Base-by-base conservation (phyloP, 2,329 filamentous ascomycete genomes). In the Exutisphaerella laricina region DNA sequence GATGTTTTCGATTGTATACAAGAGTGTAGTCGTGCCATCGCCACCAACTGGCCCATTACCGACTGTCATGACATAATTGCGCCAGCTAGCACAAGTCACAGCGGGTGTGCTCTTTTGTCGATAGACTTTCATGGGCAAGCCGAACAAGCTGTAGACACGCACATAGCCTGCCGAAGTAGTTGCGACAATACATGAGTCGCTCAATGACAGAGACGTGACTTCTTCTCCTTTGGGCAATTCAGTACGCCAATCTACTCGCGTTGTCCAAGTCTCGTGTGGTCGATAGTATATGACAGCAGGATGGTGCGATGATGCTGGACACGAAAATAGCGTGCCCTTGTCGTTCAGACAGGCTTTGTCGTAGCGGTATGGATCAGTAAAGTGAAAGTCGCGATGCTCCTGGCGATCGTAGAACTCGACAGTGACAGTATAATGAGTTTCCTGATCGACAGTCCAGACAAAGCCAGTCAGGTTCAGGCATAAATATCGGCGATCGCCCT, bases 331-430 rank as follows among this genome's bases (percentile, higher is more conserved):
- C 0, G 88, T 77, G 12, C 92, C 90, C 43, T 86, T 82, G 45
- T 94, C 85, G 55, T 86, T 74, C 4, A 98, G 72, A 58, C 90
- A 97, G 14, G 92, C 90, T 66, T 95, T 96, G 68, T 98, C 92
- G 66, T 97, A 97, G 3, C 88, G 74, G 61, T 88, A 96, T 1
- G 88, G 90, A 62, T 98, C 92, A 9, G 89, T 97, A 63, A 98
- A 97, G 69, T 97, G 92, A 58, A 96, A 96, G 63, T 97, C 88
- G 35, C 90, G 79, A 62, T 95, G 85, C 46, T 85, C 82, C 55
- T 94, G 88, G 45, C 88, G 84, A 64, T 98, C 94, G 63, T 97
- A 96, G 63, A 98, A 98, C 58, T 97, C 92, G 2, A 97, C 89
- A 0, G 89, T 96, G 8, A 98, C 83, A 1, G 92, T 98, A 62